Percentiles rank a stretch among this genome's conserved stretches.
These are phyloP conservation scores for Annulohypoxylon maeteangense DNA, from an alignment of 495 filamentous ascomycete species.

Conservation along the genomic window DNA sequence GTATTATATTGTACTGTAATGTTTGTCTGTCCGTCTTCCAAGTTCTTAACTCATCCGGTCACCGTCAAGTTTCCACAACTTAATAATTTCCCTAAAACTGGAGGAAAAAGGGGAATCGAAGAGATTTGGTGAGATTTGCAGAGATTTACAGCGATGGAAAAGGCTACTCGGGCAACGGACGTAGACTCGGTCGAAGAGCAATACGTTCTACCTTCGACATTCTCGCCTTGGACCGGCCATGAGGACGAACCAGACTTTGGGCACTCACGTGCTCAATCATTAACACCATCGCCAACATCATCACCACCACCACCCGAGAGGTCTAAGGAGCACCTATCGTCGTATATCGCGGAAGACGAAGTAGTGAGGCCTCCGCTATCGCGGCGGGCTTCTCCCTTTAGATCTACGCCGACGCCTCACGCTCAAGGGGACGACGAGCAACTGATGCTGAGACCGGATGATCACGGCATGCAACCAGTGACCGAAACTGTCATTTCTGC, in stretches of 20 bases:
- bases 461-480: slow-evolving; percentile 20
- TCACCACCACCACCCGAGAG: slow-evolving; percentile 7
- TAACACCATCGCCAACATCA: background rate
- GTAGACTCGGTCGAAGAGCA: slow-evolving; percentile 13
- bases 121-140: slow-evolving; percentile 4
- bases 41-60: slow-evolving; percentile 1
- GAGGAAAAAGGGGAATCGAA: background rate
- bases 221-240: slow-evolving; percentile 33
- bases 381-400: background rate
- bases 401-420: background rate
- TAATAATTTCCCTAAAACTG: background rate
- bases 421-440: background rate
- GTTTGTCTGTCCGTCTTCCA: background rate
- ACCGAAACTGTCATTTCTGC: slow-evolving; percentile 33
- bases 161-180: slow-evolving; percentile 4
- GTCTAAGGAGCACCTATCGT: background rate
- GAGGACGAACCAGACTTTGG: slow-evolving; percentile 5
- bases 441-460: slow-evolving; percentile 13
- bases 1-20: slow-evolving; percentile 1
- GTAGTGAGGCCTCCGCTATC: background rate
- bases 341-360: slow-evolving; percentile 5
- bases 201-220: slow-evolving; percentile 38
- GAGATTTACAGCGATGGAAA: slow-evolving; percentile 25
- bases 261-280: slow-evolving; percentile 16
- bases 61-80: slow-evolving; percentile 10